Evolutionary conservation across 306 rosid genomes (phyloP), one percentile per base, ranked within the genome.

Genomic region (Lablab purpureus): DNA sequence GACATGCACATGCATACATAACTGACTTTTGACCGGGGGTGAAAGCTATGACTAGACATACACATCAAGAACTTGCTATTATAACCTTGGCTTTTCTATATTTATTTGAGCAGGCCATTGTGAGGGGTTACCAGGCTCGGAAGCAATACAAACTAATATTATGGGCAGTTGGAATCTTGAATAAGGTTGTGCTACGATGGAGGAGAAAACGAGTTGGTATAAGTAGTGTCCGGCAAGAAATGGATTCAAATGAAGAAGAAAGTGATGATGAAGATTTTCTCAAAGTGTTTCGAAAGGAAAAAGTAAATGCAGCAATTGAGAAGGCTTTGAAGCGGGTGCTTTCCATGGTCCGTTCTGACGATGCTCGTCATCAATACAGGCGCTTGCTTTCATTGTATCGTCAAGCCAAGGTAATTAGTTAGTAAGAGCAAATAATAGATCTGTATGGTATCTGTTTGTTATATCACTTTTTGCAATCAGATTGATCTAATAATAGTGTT

Each of bases 151-250:
- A 76, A 89, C 54, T 85, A 63, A 76, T 96, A 81, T 83, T 96
- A 77, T 91, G 99, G 99, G 98, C 93, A 1, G 99, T 93, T 83
- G 90, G 97, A 80, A 79, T 96, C 77, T 84, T 84, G 74, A 97
- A 96, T 75, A 96, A 93, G 89, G 96, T 86, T 75, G 94, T 96
- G 70, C 90, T 96, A 11, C 84, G 99, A 40, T 96, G 99, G 99
- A 79, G 90, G 62, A 86, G 98, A 82, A 96, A 86, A 87, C 91
- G 97, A 68, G 78, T 50, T 55, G 99, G 99, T 81, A 84, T 96
- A 82, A 88, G 85, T 64, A 89, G 93, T 41, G 89, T 89, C 70
- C 85, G 82, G 23, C 82, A 77, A 17, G 96, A 88, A 58, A 64
- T 74, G 58, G 71, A 85, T 13, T 22, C 84, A 18, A 71, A 74